These are phyloP conservation scores for Neurospora sp. DNA, from an alignment of 495 filamentous ascomycete genomes.

Conservation along the genomic window DNA sequence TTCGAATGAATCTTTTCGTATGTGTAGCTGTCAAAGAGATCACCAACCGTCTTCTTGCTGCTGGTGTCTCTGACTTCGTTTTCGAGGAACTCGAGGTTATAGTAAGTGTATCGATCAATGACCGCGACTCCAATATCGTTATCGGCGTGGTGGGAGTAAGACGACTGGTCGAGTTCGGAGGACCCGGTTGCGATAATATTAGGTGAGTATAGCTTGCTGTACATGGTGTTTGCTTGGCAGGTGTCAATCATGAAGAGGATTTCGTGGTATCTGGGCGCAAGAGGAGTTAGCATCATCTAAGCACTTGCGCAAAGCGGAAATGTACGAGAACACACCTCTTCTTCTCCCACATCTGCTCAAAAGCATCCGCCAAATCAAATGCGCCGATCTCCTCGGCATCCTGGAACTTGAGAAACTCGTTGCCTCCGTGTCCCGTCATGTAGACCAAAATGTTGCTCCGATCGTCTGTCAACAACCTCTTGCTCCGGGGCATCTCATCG, in stretches of 20 bases:
- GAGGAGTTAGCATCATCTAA: background rate
- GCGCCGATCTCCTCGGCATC: conserved; percentile 95
- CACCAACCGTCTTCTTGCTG: conserved; percentile 78
- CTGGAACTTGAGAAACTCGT: conserved; percentile 97
- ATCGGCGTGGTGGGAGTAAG: conserved; percentile 94
- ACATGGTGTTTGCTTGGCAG: conserved; percentile 99
- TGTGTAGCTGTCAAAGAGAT: conserved; percentile 92
- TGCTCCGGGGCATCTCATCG: conserved; percentile 87
- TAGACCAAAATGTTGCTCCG: conserved; percentile 95
- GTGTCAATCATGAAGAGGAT: conserved; percentile 99
- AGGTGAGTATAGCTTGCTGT: conserved; percentile 91
- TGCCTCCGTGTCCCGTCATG: conserved; percentile 98
- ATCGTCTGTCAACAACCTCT: conserved; percentile 82
- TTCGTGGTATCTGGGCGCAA: conserved; percentile 61
- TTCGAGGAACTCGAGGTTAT: conserved; percentile 95
- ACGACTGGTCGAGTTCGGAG: conserved; percentile 85
- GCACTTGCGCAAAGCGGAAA: background rate
- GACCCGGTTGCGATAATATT: conserved; percentile 95
- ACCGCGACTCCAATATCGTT: conserved; percentile 94
- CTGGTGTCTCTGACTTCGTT: conserved; percentile 72
- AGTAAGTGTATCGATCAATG: conserved; percentile 97
- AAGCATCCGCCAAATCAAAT: conserved; percentile 93
- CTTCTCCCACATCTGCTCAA: conserved; percentile 99
- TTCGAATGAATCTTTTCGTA: conserved; percentile 87
- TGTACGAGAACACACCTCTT: conserved; percentile 51